Evolutionary conservation across 2,329 filamentous ascomycete species (phyloP).

Genomic region (Coniella lustricola): DNA sequence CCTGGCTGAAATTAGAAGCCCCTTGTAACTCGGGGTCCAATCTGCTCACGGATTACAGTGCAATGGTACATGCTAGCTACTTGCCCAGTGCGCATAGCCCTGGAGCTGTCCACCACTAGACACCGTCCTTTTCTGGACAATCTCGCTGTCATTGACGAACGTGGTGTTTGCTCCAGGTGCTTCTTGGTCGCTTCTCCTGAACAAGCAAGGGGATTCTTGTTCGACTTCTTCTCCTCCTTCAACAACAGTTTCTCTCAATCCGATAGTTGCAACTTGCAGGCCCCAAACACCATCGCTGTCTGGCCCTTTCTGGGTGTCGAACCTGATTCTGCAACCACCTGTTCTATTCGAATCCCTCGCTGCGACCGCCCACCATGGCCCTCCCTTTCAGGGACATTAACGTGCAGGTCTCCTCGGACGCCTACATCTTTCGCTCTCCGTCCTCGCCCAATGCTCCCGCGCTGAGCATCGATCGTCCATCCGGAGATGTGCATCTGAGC

Average conservation of each 20-base stretch:
- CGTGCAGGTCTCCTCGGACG: conserved; percentile 81
- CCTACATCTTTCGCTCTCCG: conserved; percentile 94
- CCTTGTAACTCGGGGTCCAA: conserved; percentile 5
- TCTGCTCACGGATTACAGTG: conserved; percentile 3
- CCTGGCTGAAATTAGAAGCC: conserved; percentile 16
- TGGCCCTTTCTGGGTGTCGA: neutral
- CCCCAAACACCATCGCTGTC: no score
- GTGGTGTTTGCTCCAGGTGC: no score
- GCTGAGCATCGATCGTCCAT: conserved; percentile 83
- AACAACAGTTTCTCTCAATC: neutral
- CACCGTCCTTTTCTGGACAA: no score
- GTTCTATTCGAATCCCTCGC: conserved; percentile 1
- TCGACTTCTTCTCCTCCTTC: neutral
- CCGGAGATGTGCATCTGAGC: conserved; percentile 79
- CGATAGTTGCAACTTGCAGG: no score
- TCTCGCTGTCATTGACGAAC: neutral
- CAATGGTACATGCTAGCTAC: neutral
- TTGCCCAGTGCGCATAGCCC: conserved; percentile 1
- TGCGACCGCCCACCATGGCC: conserved; percentile 23
- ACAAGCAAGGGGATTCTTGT: no score
- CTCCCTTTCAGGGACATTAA: conserved; percentile 94
- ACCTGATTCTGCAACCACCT: conserved; percentile 1
- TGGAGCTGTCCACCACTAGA: neutral
- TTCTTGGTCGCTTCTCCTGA: no score
- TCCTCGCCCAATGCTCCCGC: conserved; percentile 85